These are phyloP conservation scores for Globisporangium uncinulatum DNA, from an alignment of 352 stramenopile genomes.

Conservation along the genomic window DNA sequence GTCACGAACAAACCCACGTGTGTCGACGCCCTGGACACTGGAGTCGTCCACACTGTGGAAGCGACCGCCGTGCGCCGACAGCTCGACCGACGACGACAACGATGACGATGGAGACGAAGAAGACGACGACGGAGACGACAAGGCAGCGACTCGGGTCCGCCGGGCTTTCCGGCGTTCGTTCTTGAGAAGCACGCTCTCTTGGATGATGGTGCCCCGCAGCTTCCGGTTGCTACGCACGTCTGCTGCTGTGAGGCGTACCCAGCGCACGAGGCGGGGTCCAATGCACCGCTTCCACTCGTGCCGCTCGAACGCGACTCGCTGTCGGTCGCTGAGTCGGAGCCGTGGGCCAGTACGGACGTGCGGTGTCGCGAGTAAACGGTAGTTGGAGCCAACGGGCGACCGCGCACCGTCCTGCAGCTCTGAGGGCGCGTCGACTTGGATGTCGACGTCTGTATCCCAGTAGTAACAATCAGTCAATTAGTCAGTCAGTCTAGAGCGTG, in stretches of 20 bases:
- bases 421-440: neutral
- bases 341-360: neutral
- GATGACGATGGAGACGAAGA: too few species aligned
- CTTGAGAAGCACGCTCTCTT: slow-evolving; percentile 22
- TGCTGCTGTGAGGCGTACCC: slow-evolving; percentile 21
- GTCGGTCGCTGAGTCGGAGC: slow-evolving; percentile 31
- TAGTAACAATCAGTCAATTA: too few species aligned
- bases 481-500: neutral
- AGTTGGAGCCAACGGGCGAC: slow-evolving; percentile 11
- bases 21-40: neutral
- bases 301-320: slow-evolving; percentile 47
- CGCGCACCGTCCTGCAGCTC: neutral
- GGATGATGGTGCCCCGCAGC: slow-evolving; percentile 28
- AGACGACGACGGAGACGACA: too few species aligned
- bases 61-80: slow-evolving; percentile 5
- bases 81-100: slow-evolving; percentile 9
- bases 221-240: slow-evolving; percentile 19
- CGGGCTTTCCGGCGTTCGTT: neutral
- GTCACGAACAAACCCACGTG: slow-evolving; percentile 14
- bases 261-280: slow-evolving; percentile 6
- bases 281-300: slow-evolving; percentile 73
- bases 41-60: neutral
- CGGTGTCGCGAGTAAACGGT: slow-evolving; percentile 27
- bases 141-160: neutral
- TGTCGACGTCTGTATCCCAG: slow-evolving; percentile 1